Evolutionary conservation across 1,284 basidiomycete species (phyloP), one percentile per base, ranked within the genome.

Genomic region (Ceratobasidium sp.): DNA sequence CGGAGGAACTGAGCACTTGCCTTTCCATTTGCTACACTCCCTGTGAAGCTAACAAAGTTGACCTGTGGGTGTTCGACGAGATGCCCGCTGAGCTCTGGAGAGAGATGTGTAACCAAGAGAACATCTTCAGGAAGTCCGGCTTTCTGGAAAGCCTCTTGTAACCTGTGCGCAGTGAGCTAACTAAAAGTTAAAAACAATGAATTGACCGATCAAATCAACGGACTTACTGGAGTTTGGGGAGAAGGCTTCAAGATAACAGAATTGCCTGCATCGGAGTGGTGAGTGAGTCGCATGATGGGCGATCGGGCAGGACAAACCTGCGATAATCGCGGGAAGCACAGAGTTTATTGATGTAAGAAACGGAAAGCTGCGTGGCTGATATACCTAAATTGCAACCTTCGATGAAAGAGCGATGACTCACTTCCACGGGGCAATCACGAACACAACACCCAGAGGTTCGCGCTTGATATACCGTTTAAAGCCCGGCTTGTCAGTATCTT

Each of bases 341-440:
- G 94, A 91, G 83, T 98, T 98, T 82, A 98, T 89, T 47, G 93
- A 89, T 57, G 91, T 91, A 62, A 98, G 89, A 84, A 95, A 97
- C 0, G 96, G 96, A 83, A 89, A 97, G 83, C 94, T 96, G 81
- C 75, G 80, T 41, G 41, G 27, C 51, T 53, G 4, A 56, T 72
- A 57, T 69, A 27, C 36, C 27, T 36, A 27, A 22, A 31, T 63
- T 17, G 22, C 0, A 82, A 77, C 24, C 78, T 78, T 59, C 80
- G 78, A 41, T 36, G 60, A 69, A 62, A 57, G 47, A 44, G 33
- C 75, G 44, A 48, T 63, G 24, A 83, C 90, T 75, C 77, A 95
- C 96, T 96, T 95, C 97, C 96, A 96, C 1, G 95, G 94, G 0
- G 92, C 89, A 76, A 96, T 91, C 64, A 96, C 88, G 36, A 96